Percentiles rank a stretch among this genome's conserved stretches.
phyloP scores from a whole-genome alignment of 306 rosid genomes.

The Castanea mollissima region DNA sequence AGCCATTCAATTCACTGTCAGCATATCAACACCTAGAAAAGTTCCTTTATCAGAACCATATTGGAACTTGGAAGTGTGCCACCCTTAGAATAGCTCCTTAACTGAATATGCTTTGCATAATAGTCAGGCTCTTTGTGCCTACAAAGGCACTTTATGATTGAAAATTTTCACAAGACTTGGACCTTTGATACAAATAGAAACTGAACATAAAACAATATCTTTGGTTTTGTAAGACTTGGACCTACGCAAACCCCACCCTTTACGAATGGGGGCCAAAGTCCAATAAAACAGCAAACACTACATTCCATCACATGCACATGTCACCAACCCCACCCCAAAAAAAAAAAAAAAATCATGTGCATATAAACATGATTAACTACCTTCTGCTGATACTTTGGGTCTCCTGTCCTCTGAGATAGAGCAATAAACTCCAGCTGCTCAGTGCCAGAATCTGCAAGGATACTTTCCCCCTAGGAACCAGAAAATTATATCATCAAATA shows the following conservation, averaged over 20 bases:
- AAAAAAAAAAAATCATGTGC: background rate
- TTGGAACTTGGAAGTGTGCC: background rate
- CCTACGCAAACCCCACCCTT: background rate
- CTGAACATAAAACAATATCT: background rate
- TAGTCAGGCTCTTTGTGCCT: background rate
- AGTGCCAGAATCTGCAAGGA: conserved; percentile 95
- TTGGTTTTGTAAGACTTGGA: background rate
- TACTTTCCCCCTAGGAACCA: conserved; percentile 77
- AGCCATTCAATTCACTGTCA: conserved; percentile 30
- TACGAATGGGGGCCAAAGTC: background rate
- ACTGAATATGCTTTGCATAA: background rate
- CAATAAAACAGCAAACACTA: background rate
- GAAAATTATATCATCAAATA: background rate
- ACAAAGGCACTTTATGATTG: conserved; percentile 1
- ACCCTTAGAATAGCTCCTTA: background rate
- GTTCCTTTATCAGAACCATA: conserved; percentile 14
- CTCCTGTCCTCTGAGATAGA: conserved; percentile 97
- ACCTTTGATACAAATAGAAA: background rate
- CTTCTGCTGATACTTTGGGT: conserved; percentile 89
- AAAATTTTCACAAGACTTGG: background rate
- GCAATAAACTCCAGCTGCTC: conserved; percentile 98
- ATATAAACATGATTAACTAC: conserved; percentile 33
- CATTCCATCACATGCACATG: background rate
- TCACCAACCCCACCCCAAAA: background rate
- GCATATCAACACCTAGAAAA: conserved; percentile 17